These are phyloP conservation scores for Neofusicoccum sp. DNA, from an alignment of 2,329 filamentous ascomycete genomes.

Conservation along the genomic window DNA sequence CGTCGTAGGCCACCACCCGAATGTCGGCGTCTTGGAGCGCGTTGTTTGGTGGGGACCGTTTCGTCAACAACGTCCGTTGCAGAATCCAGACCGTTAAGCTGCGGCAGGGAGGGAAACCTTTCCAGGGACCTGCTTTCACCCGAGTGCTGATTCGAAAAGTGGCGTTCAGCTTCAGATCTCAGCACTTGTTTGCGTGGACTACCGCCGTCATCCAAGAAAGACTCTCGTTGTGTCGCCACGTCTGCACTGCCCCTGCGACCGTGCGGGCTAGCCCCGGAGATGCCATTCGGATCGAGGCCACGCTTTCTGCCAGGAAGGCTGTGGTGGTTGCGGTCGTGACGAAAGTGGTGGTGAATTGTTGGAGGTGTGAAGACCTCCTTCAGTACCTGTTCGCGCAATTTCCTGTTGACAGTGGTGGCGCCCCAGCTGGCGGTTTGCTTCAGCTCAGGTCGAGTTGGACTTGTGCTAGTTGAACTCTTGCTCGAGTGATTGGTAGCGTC, in stretches of 20 bases:
- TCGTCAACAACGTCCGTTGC: conserved; percentile 26
- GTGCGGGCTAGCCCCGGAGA: conserved; percentile 25
- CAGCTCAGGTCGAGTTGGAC: conserved; percentile 43
- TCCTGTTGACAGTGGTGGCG: conserved; percentile 86
- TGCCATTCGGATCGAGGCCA: background rate
- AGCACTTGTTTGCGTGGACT: conserved; percentile 44
- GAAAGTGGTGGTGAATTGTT: conserved; percentile 74
- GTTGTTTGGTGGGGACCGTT: conserved; percentile 28
- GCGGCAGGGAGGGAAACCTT: conserved; percentile 18
- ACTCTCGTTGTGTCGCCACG: conserved; percentile 26
- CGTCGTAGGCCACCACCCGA: conserved; percentile 84
- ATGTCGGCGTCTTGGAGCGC: conserved; percentile 65
- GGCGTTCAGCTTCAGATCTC: conserved; percentile 43
- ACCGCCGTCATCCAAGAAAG: conserved; percentile 1
- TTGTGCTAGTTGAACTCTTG: conserved; percentile 25
- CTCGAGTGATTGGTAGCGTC: conserved; percentile 26
- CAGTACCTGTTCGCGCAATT: conserved; percentile 85
- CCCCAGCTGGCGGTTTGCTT: conserved; percentile 71
- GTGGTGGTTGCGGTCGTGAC: conserved; percentile 54
- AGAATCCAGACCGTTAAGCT: conserved; percentile 29
- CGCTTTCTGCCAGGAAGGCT: conserved; percentile 18
- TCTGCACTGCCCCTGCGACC: conserved; percentile 44
- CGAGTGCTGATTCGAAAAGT: conserved; percentile 8
- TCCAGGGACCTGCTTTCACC: conserved; percentile 21
- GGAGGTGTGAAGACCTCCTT: conserved; percentile 89